Percentiles rank a stretch among this genome's conserved stretches.
phyloP scores from a whole-genome alignment of 805 yeast species.

The Suhomyces pyralidae region DNA sequence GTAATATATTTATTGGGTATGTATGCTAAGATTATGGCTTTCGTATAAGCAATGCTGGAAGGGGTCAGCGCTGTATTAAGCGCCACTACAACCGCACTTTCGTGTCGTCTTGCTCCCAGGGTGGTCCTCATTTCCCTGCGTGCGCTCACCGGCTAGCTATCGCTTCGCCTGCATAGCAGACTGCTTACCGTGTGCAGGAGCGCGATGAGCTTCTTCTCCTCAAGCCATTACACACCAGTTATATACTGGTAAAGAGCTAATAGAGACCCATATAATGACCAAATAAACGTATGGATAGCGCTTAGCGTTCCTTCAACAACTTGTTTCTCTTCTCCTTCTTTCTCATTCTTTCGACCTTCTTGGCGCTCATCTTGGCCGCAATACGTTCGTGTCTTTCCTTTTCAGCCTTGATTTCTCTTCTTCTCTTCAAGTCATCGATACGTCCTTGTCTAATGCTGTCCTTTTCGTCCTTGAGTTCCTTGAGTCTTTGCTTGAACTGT shows the following conservation, averaged over 20 bases:
- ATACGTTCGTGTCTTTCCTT: constrained; percentile 80
- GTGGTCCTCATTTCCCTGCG: not conserved
- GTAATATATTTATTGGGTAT: constrained; percentile 1
- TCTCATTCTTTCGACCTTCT: constrained; percentile 85
- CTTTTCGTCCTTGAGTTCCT: constrained; percentile 77
- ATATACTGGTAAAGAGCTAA: not conserved
- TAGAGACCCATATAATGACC: not conserved
- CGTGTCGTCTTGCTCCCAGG: not conserved
- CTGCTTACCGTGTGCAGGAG: not conserved
- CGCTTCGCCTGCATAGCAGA: not conserved
- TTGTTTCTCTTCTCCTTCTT: constrained; percentile 94
- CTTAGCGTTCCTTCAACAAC: constrained; percentile 80
- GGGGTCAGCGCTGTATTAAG: not conserved
- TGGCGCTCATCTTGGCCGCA: constrained; percentile 86
- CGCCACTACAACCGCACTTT: not conserved
- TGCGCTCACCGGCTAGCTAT: not conserved
- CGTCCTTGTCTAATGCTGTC: constrained; percentile 53
- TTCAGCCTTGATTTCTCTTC: constrained; percentile 80
- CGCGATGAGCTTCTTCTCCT: not conserved
- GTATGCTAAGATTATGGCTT: not conserved
- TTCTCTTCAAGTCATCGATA: constrained; percentile 60
- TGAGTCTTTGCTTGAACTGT: constrained; percentile 64
- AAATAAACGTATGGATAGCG: not conserved
- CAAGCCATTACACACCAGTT: not conserved
- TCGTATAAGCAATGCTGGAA: not conserved